Evolutionary conservation across 2,329 filamentous ascomycete species (phyloP).

Genomic region (Colletotrichum sp.): DNA sequence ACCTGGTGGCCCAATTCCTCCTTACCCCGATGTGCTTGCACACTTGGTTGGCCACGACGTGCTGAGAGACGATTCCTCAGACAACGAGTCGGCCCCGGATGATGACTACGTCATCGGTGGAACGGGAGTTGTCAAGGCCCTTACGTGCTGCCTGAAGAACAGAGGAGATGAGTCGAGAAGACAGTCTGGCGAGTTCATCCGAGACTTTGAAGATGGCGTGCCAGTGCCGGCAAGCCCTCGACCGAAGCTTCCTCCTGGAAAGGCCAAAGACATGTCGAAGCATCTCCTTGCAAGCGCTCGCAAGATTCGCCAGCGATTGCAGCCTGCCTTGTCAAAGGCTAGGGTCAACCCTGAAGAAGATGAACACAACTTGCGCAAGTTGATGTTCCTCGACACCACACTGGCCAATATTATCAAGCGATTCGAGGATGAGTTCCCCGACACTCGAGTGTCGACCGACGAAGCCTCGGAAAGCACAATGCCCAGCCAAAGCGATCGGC

Average conservation of each 20-base stretch:
- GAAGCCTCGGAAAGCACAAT: conserved; percentile 31
- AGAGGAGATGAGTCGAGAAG: conserved; percentile 68
- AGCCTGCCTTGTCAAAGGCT: conserved; percentile 80
- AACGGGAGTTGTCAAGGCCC: conserved; percentile 91
- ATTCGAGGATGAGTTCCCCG: conserved; percentile 95
- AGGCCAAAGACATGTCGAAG: conserved; percentile 92
- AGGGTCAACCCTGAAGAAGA: conserved; percentile 73
- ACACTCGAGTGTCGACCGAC: conserved; percentile 65
- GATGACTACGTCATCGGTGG: conserved; percentile 96
- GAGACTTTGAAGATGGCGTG: conserved; percentile 56
- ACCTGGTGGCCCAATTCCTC: conserved; percentile 32
- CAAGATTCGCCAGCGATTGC: conserved; percentile 83
- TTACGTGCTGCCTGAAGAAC: conserved; percentile 89
- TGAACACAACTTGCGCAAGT: conserved; percentile 74
- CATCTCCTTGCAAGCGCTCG: conserved; percentile 85
- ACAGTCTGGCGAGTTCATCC: conserved; percentile 56
- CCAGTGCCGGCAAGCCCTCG: conserved; percentile 38
- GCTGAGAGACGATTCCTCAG: conserved; percentile 56
- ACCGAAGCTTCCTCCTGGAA: conserved; percentile 53
- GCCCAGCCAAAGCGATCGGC: conserved; percentile 28
- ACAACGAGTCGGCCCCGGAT: conserved; percentile 76
- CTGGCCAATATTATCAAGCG: conserved; percentile 90
- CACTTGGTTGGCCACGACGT: conserved; percentile 81
- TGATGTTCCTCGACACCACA: conserved; percentile 88
- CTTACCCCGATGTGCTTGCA: conserved; percentile 80